phyloP scores from a whole-genome alignment of 805 yeast genomes.

The Hemisphaericaspora nanyangensis region DNA sequence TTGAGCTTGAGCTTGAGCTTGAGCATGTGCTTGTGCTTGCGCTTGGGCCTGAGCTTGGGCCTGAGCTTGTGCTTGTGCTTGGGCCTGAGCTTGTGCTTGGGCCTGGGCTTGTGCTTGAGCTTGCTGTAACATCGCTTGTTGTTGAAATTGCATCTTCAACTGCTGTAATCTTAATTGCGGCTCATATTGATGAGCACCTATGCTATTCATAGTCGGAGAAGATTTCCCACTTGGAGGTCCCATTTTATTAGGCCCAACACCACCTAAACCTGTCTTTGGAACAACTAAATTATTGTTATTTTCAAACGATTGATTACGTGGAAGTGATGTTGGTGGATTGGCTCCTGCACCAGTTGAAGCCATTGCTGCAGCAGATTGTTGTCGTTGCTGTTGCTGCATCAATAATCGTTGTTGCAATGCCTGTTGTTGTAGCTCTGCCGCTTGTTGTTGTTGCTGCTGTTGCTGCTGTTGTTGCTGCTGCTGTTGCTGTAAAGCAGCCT shows the following conservation, averaged over 20 bases:
- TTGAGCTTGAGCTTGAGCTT: neutral
- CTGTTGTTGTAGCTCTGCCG: constrained; percentile 4
- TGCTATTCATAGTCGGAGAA: neutral
- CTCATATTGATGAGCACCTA: constrained; percentile 14
- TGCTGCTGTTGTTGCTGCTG: constrained; percentile 13
- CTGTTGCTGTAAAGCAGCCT: constrained; percentile 6
- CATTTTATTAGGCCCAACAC: constrained; percentile 3
- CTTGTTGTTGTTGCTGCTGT: constrained; percentile 5
- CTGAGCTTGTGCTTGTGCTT: constrained; percentile 9
- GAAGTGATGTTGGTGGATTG: neutral
- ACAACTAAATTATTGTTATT: neutral
- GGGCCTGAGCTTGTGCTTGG: constrained; percentile 4
- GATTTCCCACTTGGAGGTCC: constrained; percentile 2
- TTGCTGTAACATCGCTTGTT: constrained; percentile 18
- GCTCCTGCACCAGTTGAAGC: too few species aligned
- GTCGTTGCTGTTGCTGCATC: constrained; percentile 7
- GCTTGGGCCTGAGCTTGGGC: constrained; percentile 13
- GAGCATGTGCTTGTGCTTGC: constrained; percentile 4
- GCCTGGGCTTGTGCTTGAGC: constrained; percentile 13
- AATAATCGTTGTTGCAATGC: constrained; percentile 3
- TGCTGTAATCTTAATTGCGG: constrained; percentile 23
- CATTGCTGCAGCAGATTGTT: constrained; percentile 2
- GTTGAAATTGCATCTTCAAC: constrained; percentile 20
- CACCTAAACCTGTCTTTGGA: constrained; percentile 1
- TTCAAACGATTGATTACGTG: constrained; percentile 1